A percentile compares a stretch with the other conserved stretches of the same genome.
These are phyloP conservation scores for Hirsutella minnesotensis DNA, from an alignment of 2,329 filamentous ascomycete genomes.

Conservation along the genomic window DNA sequence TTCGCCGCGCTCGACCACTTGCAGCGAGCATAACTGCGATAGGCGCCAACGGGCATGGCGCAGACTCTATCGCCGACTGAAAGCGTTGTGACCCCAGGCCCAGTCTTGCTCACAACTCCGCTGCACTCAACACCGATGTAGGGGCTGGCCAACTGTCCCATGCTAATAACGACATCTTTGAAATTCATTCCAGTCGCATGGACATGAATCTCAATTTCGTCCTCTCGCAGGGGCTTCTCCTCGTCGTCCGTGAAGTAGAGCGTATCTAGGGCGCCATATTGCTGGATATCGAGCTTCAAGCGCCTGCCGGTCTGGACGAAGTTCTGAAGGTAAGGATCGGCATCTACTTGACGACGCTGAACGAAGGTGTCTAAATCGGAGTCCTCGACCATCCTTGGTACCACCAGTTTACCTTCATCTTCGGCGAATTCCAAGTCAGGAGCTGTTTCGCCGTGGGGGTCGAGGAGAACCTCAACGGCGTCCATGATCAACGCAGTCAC, in stretches of 20 bases:
- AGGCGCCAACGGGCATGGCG: slow-evolving; percentile 20
- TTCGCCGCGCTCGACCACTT: slow-evolving; percentile 19
- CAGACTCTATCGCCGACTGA: slow-evolving; percentile 65
- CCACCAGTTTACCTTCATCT: slow-evolving; percentile 13
- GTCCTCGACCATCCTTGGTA: slow-evolving; percentile 15
- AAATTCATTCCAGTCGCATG: slow-evolving; percentile 32
- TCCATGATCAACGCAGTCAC: slow-evolving; percentile 19
- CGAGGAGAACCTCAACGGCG: slow-evolving; percentile 11
- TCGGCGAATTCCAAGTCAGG: slow-evolving; percentile 18
- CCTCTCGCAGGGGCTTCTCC: slow-evolving; percentile 14
- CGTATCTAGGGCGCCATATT: slow-evolving; percentile 23
- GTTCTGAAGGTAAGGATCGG: slow-evolving; percentile 16
- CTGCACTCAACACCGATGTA: slow-evolving; percentile 27
- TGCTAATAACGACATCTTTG: slow-evolving; percentile 31
- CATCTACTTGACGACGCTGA: slow-evolving; percentile 12
- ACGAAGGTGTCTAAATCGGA: slow-evolving; percentile 13
- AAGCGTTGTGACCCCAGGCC: slow-evolving; percentile 47
- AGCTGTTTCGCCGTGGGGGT: slow-evolving; percentile 6
- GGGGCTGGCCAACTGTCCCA: slow-evolving; percentile 21
- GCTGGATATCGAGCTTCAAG: slow-evolving; percentile 25
- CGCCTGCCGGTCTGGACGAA: slow-evolving; percentile 24
- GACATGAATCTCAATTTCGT: slow-evolving; percentile 31
- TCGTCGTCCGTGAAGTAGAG: slow-evolving; percentile 25
- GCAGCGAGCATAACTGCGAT: slow-evolving; percentile 19
- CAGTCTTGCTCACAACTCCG: slow-evolving; percentile 34